phyloP scores from a whole-genome alignment of 2,329 filamentous ascomycete genomes.

The Monilinia vaccinii-corymbosi region DNA sequence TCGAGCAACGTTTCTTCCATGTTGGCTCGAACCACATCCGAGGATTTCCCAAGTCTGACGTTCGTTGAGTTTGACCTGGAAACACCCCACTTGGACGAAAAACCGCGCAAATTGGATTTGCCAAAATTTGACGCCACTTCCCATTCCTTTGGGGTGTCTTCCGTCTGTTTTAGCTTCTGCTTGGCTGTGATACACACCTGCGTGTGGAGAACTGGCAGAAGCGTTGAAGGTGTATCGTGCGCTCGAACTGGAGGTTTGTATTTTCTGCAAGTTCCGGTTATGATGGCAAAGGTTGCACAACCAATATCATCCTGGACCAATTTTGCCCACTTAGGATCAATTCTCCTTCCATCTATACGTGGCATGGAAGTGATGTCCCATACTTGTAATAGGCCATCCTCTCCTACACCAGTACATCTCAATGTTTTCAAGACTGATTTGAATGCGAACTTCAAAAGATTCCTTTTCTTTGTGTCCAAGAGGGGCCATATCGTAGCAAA shows the following conservation, averaged over 20 bases:
- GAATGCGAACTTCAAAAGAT: background rate
- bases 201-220: background rate
- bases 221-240: background rate
- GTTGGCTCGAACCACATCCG: background rate
- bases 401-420: background rate
- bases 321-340: conserved; percentile 23
- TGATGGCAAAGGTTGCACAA: background rate
- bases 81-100: background rate
- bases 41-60: too few relatives aligned
- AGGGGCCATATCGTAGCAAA: background rate
- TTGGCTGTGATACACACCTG: background rate
- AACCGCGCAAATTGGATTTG: background rate
- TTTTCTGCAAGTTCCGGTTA: background rate
- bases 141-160: background rate
- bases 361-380: background rate
- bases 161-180: background rate
- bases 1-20: background rate
- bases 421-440: background rate
- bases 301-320: background rate
- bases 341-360: background rate
- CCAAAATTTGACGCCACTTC: too few relatives aligned
- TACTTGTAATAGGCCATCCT: background rate
- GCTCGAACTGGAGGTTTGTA: background rate
- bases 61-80: background rate
- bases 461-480: background rate